phyloP scores from a whole-genome alignment of 1,284 basidiomycete species.

The Tremellales sp. region DNA sequence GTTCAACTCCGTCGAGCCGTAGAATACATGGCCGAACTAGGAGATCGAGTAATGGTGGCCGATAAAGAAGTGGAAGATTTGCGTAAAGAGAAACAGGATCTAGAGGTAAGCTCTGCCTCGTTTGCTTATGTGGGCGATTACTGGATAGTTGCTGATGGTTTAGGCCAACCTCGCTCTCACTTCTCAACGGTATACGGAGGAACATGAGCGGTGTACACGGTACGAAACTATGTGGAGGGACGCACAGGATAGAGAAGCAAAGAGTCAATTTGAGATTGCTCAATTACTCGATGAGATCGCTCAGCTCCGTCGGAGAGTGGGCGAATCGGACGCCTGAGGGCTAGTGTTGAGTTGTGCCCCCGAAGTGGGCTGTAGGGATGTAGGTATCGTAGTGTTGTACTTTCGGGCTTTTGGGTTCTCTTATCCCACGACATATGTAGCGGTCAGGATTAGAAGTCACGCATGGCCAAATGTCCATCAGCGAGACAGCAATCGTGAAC shows the following conservation, averaged over 20 bases:
- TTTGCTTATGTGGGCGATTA: not conserved
- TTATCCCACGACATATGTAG: too few relatives aligned
- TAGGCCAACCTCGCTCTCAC: not conserved
- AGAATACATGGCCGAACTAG: conserved; percentile 28
- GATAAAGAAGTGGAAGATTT: conserved; percentile 23
- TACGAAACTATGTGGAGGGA: conserved; percentile 40
- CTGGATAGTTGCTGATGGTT: not conserved
- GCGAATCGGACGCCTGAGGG: too few relatives aligned
- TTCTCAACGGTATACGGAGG: conserved; percentile 20
- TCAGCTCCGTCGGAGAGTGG: too few relatives aligned
- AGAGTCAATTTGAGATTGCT: conserved; percentile 38
- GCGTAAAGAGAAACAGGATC: conserved; percentile 22
- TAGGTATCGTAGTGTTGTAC: too few relatives aligned
- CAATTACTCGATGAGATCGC: conserved; percentile 33
- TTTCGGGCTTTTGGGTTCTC: too few relatives aligned
- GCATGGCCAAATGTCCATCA: too few relatives aligned
- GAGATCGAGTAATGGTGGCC: conserved; percentile 10
- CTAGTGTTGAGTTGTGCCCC: too few relatives aligned
- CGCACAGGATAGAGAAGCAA: conserved; percentile 39
- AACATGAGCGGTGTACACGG: conserved; percentile 26
- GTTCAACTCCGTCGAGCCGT: conserved; percentile 31
- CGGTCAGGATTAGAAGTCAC: too few relatives aligned
- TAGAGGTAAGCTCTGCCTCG: conserved; percentile 13
- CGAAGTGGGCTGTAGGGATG: too few relatives aligned
- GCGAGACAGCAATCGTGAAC: too few relatives aligned